Base-by-base conservation (phyloP, 1,139 yeast genomes). In the Hansenula sp. region DNA sequence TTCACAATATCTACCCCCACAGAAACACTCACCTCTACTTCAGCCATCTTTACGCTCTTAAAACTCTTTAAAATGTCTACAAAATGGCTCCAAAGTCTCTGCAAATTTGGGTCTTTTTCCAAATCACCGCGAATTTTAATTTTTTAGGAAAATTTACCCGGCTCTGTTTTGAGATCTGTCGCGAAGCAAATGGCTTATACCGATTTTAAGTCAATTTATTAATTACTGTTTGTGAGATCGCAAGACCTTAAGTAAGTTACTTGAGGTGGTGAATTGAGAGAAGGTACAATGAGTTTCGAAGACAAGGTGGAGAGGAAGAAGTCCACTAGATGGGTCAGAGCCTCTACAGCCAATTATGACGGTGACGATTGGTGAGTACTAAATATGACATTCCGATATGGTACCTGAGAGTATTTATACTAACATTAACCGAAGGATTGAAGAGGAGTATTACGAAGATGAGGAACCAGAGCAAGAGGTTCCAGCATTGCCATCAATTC, bases 261-360 rank as follows among this genome's bases (percentile, higher is more conserved):
- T 7, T 21, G 6, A 9, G 24, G 24, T 19, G 9, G 31, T 34
- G 5, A 6, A 25, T 25, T 11, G 6, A 25, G 12, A 11, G 7
- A 9, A 5, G 5, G 27, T 13, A 17, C 24, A 17, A 45, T 50
- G 51, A 42, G 47, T 6, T 43, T 43, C 17, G 45, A 44, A 8
- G 77, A 71, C 41, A 62, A 71, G 39, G 71, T 78, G 40, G 77
- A 64, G 26, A 71, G 84, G 56, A 77, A 75, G 53, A 72, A 73
- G 48, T 77, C 82, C n/a, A 69, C 78, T n/a, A 64, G 85, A 39
- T 78, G 84, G 84, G 78, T 68, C 2, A 74, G 75, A 46, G 80
- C 79, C 3, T 64, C 77, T 1, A 73, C 71, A 21, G 82, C 81
- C 4, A 61, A 60, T 27, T 64, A 72, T 16, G 79, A 77, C 51